Evolutionary conservation across 2,329 filamentous ascomycete genomes (phyloP).

Genomic region (Fusarium citri): DNA sequence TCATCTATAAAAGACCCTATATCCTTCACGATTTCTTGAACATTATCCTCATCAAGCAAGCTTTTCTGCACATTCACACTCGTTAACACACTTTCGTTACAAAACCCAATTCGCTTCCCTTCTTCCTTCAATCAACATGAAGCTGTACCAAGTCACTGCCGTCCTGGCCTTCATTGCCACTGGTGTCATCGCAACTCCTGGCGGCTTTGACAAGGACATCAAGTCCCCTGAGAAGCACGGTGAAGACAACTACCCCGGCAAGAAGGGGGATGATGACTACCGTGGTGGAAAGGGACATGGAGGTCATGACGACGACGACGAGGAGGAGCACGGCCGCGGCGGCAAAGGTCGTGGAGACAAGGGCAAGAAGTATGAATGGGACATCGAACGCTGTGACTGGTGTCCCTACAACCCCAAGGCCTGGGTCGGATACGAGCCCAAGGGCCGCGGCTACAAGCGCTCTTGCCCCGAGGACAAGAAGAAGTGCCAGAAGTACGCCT

Average conservation of each 20-base stretch:
- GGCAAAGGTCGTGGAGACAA: background rate
- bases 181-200: slow-evolving; percentile 28
- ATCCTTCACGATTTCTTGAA: background rate
- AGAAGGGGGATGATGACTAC: background rate
- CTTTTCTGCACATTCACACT: slow-evolving; percentile 14
- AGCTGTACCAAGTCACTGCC: slow-evolving; percentile 29
- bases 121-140: slow-evolving; percentile 15
- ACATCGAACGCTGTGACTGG: slow-evolving; percentile 16
- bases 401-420: slow-evolving; percentile 19
- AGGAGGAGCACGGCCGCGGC: slow-evolving; percentile 18
- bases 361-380: slow-evolving; percentile 30
- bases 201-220: slow-evolving; percentile 1
- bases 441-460: slow-evolving; percentile 10
- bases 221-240: background rate
- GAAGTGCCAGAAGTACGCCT: slow-evolving; percentile 33
- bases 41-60: slow-evolving; percentile 22
- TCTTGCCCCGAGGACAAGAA: slow-evolving; percentile 35
- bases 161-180: slow-evolving; percentile 33
- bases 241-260: background rate
- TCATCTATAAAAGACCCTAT: slow-evolving; percentile 21
- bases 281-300: background rate
- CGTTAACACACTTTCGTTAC: slow-evolving; percentile 16
- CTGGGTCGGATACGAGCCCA: background rate
- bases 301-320: background rate
- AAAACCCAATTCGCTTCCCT: background rate